phyloP scores from a whole-genome alignment of 495 filamentous ascomycete species.

The Trichoderma gamsii region DNA sequence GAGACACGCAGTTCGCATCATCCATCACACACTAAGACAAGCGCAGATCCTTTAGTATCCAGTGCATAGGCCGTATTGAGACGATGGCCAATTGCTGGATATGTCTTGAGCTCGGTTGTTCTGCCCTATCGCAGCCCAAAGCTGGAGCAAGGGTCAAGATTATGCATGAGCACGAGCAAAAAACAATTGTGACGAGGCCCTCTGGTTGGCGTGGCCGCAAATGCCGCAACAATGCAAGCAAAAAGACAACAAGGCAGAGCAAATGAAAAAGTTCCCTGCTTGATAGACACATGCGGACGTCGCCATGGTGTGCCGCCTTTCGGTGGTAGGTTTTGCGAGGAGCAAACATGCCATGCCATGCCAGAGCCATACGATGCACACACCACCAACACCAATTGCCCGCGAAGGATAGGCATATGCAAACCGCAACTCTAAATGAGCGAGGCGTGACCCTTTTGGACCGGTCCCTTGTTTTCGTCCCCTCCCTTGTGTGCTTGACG shows the following conservation, averaged over 20 bases:
- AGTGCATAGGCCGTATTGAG: conserved; percentile 2
- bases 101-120: not conserved
- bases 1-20: not conserved
- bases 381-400: not conserved
- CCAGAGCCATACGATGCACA: not conserved
- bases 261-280: conserved; percentile 1
- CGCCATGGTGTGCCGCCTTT: not conserved
- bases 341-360: not conserved
- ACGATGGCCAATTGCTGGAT: not conserved
- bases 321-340: not conserved
- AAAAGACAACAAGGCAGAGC: not conserved
- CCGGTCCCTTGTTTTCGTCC: not conserved
- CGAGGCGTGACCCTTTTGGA: conserved; percentile 7
- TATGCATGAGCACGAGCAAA: not conserved
- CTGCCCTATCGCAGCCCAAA: not conserved
- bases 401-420: not conserved
- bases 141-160: not conserved
- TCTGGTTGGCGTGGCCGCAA: not conserved
- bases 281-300: not conserved
- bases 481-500: not conserved
- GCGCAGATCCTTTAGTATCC: conserved; percentile 6
- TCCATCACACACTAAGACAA: conserved; percentile 10
- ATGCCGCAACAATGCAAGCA: not conserved
- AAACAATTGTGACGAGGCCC: not conserved
- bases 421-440: conserved; percentile 3